Evolutionary conservation across 208 protist genomes (phyloP), one percentile per base, ranked within the genome.

Genomic region (Phytomonas sp.): DNA sequence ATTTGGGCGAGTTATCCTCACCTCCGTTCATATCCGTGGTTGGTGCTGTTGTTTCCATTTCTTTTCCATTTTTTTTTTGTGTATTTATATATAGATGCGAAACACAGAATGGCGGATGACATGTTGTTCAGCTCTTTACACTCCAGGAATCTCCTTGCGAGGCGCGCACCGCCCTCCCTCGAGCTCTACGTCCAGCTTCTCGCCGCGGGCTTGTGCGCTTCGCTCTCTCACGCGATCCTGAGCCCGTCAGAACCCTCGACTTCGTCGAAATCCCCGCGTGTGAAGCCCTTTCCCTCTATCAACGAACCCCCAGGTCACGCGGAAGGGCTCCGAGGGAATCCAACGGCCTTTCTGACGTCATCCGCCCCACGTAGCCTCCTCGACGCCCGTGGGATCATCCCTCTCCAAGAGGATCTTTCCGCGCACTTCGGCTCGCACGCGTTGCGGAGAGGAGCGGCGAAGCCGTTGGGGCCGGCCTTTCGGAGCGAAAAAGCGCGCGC

Each of bases 341-440:
- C n/a, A 51, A 23, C 40, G 9, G 9, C 40, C 1, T 51, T 15
- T 17, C 7, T 6, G 4, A 2, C 13, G 13, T 15, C 40, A 20
- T 15, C 40, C 13, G 13, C 9, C 7, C 13, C 36, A 13, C 36
- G 40, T 17, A 15, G 13, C 40, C 40, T 51, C 13, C 40, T 51
- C 13, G 13, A 51, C 13, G 9, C 9, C 2, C 40, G 40, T 15
- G 40, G 9, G 7, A 17, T 51, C 13, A 15, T 23, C 4, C 20
- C 40, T 15, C 36, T 64, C 1, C 60, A 64, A 15, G 32, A 3
- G 7, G 80, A 89, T 63, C 51, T 96, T 20, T 88, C 85, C 3
- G 84, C 83, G 8, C 90, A 96, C 76, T 96, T 90, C 73, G 90
- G 90, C 37, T 82, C 79, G 0, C 78, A 84, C 64, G 81, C 90